Base-by-base conservation (phyloP, 2,329 filamentous ascomycete species). In the Verticillium nonalfalfae region DNA sequence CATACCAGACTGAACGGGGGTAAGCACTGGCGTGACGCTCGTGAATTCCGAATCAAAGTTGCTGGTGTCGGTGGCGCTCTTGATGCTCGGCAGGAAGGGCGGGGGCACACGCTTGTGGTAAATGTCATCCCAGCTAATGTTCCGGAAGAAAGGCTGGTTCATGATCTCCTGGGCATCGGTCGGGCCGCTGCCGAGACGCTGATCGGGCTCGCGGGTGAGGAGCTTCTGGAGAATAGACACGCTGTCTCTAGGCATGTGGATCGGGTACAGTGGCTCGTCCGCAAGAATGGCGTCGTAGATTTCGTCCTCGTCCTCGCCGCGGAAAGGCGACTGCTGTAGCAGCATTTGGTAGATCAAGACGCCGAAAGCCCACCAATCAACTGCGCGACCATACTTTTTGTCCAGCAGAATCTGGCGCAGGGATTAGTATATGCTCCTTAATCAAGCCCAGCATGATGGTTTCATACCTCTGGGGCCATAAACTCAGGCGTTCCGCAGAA, bases 401-500 rank as follows among this genome's bases (percentile, higher is more conserved):
- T 99, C 95, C 61, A 98, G 82, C 39, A 99, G 80, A 77, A 99
- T 99, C 90, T 96, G 65, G 18, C 26, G 55, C 39, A 4, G 7
- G 36, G 18, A 64, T 79, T 67, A 81, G 76, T 40, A 61, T 40
- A 36, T 36, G 14, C 26, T 34, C 18, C 15, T 50, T 18, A 11
- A 26, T n/a, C 68, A 26, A 34, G 2, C 18, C 52, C 34, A 57
- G 55, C 6, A 36, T 21, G 7, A 11, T 18, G 57, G 13, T 15
- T 14, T 71, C 80, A 70, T 82, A 96, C 92, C 82, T 99, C 95
- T 9, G 95, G 95, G 9, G 95, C 95, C 95, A 99, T 99, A 68
- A 99, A 99, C 73, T 99, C 95, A 15, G 95, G 95, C n/a, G 95
- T 99, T 75, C 95, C 95, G 73, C 95, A 99, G 81, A 99, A 99